Conservation (phyloP, 164 flowering plant species). For the Sedum album region DNA sequence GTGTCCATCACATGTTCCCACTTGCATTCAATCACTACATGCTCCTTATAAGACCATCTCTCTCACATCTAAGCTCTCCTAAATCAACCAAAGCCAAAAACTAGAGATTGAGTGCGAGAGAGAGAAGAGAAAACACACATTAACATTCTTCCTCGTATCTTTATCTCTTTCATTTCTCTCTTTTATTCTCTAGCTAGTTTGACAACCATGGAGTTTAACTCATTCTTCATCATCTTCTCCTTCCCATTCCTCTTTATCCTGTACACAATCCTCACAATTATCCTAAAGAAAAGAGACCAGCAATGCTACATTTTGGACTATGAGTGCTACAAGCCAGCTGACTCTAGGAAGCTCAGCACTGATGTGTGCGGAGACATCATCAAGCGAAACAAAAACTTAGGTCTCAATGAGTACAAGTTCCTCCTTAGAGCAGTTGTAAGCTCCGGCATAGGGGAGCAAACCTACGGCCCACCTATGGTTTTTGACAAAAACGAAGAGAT, state of each 20-base stretch:
- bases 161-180: background rate
- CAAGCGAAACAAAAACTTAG: conserved; percentile 34
- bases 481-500: conserved; percentile 32
- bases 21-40: no score
- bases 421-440: no score
- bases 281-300: no score
- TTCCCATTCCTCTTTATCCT: conserved; percentile 14
- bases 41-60: conserved; percentile 1
- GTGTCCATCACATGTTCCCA: no score
- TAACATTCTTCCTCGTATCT: background rate
- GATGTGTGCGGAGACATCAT: no score
- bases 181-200: background rate
- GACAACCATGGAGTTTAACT: background rate
- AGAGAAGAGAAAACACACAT: background rate
- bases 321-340: no score
- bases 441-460: no score
- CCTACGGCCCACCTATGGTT: conserved; percentile 48
- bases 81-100: background rate
- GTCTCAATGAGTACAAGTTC: conserved; percentile 56
- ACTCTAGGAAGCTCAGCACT: no score
- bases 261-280: conserved; percentile 18
- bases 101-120: no score
- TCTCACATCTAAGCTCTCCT: background rate
- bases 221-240: no score
- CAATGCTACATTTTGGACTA: no score